Conservation (phyloP, 108 stramenopile species). For the Phaeodactylum tricornutum region DNA sequence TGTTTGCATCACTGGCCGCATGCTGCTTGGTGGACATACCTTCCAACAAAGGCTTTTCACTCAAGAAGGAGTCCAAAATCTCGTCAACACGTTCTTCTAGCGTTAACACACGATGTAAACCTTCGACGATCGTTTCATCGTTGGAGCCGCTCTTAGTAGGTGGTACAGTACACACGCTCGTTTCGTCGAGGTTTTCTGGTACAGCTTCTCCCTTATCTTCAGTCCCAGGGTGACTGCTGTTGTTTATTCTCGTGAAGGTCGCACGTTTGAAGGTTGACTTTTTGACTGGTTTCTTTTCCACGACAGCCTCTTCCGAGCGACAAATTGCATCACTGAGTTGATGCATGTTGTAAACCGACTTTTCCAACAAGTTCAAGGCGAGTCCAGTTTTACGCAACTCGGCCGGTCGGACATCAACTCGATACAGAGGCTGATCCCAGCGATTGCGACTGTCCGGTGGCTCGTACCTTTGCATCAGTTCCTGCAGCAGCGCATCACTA, state of each 20-base stretch:
- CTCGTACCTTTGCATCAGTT: constrained; percentile 72
- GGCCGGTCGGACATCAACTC: constrained; percentile 35
- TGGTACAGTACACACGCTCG: too few species aligned
- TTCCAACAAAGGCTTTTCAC: constrained; percentile 40
- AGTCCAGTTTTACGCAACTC: constrained; percentile 18
- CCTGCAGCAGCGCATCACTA: constrained; percentile 39
- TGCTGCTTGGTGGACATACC: constrained; percentile 58
- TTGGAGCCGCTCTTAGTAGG: too few species aligned
- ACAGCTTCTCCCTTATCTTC: too few species aligned
- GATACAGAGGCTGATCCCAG: constrained; percentile 82
- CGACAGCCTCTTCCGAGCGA: background rate
- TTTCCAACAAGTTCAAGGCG: constrained; percentile 14
- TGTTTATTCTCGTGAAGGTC: too few species aligned
- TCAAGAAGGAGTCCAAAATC: constrained; percentile 54
- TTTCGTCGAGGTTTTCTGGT: too few species aligned
- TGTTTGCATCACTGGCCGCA: constrained; percentile 21
- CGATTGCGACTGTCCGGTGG: constrained; percentile 80
- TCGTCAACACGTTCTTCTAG: constrained; percentile 63
- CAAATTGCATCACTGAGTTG: constrained; percentile 27
- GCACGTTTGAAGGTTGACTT: constrained; percentile 10
- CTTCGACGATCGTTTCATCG: too few species aligned
- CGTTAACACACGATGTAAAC: too few species aligned
- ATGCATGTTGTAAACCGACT: constrained; percentile 61
- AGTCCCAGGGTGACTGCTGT: too few species aligned
- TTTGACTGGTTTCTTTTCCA: background rate